Conservation (phyloP, 495 filamentous ascomycete genomes). For the Lophium mytilinum region DNA sequence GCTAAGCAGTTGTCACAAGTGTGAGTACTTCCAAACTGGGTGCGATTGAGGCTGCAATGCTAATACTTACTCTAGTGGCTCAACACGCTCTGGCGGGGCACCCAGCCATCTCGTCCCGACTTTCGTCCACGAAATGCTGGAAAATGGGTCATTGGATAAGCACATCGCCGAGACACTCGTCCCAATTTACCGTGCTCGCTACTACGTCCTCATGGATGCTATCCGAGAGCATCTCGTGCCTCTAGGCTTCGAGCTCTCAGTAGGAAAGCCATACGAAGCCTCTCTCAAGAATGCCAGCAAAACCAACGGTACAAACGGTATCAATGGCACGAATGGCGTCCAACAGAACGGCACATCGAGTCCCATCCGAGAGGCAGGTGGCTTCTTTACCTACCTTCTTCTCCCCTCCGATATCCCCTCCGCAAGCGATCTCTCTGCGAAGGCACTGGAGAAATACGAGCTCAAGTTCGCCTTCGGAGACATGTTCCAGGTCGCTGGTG, state of each 20-base stretch:
- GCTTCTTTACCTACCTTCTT: constrained; percentile 2
- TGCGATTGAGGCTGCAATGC: too few relatives aligned
- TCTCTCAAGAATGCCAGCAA: neutral
- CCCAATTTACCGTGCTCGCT: neutral
- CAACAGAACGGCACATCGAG: neutral
- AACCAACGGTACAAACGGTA: too few relatives aligned
- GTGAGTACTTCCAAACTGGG: too few relatives aligned
- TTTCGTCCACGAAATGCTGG: constrained; percentile 7
- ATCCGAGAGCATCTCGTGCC: neutral
- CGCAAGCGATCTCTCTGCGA: neutral
- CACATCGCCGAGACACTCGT: constrained; percentile 1
- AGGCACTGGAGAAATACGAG: neutral
- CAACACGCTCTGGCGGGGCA: neutral
- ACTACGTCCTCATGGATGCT: constrained; percentile 3
- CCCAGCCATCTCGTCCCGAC: neutral
- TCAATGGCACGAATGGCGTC: neutral
- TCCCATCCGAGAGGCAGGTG: neutral
- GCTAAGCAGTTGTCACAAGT: neutral
- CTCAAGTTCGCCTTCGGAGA: constrained; percentile 7
- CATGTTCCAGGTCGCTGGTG: constrained; percentile 4
- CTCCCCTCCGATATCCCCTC: neutral
- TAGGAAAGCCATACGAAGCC: neutral
- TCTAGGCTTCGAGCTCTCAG: constrained; percentile 1
- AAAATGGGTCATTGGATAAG: neutral
- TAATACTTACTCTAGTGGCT: neutral